Evolutionary conservation across 2,329 filamentous ascomycete genomes (phyloP).

Genomic region (Gremmenia infestans): DNA sequence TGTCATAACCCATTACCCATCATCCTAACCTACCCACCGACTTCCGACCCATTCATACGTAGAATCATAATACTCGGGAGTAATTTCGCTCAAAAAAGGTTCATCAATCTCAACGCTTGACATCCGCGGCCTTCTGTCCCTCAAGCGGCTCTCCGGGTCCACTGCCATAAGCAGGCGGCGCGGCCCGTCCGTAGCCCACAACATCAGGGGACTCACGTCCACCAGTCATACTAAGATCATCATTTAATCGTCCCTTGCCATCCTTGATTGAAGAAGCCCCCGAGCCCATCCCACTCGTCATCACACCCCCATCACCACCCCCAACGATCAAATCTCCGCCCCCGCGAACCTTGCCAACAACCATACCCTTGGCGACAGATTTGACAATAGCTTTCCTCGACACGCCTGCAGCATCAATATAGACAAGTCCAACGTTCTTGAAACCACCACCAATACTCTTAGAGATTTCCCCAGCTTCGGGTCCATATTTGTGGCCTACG

Average conservation of each 20-base stretch:
- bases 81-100: neutral
- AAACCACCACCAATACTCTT: constrained; percentile 75
- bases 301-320: constrained; percentile 38
- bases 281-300: constrained; percentile 3
- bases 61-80: neutral
- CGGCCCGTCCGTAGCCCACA: constrained; percentile 22
- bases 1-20: neutral
- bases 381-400: constrained; percentile 86
- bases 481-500: constrained; percentile 83
- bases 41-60: neutral
- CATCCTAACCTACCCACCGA: neutral
- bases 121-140: constrained; percentile 18
- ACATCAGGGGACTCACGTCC: constrained; percentile 23
- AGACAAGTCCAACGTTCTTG: constrained; percentile 94
- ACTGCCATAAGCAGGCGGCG: constrained; percentile 18
- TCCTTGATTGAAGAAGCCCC: constrained; percentile 6
- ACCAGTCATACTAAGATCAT: constrained; percentile 22
- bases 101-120: constrained; percentile 6
- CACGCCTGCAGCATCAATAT: constrained; percentile 93
- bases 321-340: constrained; percentile 71
- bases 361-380: constrained; percentile 94
- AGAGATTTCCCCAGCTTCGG: constrained; percentile 76
- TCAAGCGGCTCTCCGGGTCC: constrained; percentile 22
- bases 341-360: constrained; percentile 72
- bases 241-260: constrained; percentile 21